A percentile compares a stretch with the other conserved stretches of the same genome.
Conservation (phyloP, 2,329 filamentous ascomycete genomes). For the Talaromyces sp. region DNA sequence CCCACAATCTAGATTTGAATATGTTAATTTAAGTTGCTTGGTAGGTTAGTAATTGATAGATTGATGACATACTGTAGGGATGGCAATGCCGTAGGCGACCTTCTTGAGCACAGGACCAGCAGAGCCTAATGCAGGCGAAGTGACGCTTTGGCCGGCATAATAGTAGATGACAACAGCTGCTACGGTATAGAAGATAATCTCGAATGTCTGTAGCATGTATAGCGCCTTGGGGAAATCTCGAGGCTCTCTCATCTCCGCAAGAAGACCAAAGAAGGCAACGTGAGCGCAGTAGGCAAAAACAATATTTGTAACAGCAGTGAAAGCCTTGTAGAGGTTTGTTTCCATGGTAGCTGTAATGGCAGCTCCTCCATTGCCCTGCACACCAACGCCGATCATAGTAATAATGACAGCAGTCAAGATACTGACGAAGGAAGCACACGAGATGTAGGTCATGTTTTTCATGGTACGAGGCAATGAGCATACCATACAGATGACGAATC, state of each 20-base stretch:
- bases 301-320: conserved; percentile 68
- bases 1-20: conserved; percentile 62
- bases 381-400: conserved; percentile 67
- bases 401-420: conserved; percentile 67
- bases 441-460: conserved; percentile 63
- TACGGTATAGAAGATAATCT: conserved; percentile 64
- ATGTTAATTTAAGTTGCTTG: too few relatives aligned
- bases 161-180: conserved; percentile 71
- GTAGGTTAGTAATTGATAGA: too few relatives aligned
- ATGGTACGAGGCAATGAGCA: conserved; percentile 65
- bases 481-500: conserved; percentile 60
- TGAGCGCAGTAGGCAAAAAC: conserved; percentile 71
- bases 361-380: conserved; percentile 47
- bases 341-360: conserved; percentile 42
- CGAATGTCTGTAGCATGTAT: conserved; percentile 60
- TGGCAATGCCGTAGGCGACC: conserved; percentile 67
- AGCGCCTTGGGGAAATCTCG: conserved; percentile 65
- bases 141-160: conserved; percentile 64
- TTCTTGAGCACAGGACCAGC: conserved; percentile 60
- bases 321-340: conserved; percentile 56
- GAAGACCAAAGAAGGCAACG: conserved; percentile 69
- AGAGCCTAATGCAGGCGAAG: conserved; percentile 67
- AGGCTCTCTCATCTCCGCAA: conserved; percentile 65
- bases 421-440: conserved; percentile 57
- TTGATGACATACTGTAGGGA: conserved; percentile 63